These are phyloP conservation scores for Pyrenula massariospora DNA, from an alignment of 495 filamentous ascomycete genomes.

Conservation along the genomic window DNA sequence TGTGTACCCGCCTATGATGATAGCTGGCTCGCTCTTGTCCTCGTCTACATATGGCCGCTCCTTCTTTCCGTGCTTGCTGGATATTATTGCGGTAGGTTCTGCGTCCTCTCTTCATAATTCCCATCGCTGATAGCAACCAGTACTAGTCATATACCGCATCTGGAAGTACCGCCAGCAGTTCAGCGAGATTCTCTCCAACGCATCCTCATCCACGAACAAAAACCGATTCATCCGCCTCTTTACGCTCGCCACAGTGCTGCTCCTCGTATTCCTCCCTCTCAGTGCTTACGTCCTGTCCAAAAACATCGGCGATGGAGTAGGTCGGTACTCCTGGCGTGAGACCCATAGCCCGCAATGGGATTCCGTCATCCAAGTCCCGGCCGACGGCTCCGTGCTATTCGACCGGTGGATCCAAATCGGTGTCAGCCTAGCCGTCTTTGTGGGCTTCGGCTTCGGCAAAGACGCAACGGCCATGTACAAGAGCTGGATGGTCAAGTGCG, in stretches of 20 bases:
- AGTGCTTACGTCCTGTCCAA: constrained; percentile 45
- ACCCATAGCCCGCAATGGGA: constrained; percentile 48
- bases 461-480: constrained; percentile 71
- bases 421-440: constrained; percentile 49
- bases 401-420: constrained; percentile 59
- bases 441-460: constrained; percentile 70
- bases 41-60: constrained; percentile 55
- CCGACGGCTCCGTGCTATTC: constrained; percentile 38
- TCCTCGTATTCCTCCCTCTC: constrained; percentile 55
- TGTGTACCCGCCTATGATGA: constrained; percentile 53
- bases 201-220: constrained; percentile 45
- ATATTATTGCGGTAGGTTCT: constrained; percentile 59
- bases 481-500: constrained; percentile 32
- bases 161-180: constrained; percentile 54
- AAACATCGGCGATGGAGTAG: constrained; percentile 31
- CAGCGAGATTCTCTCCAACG: constrained; percentile 39
- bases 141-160: constrained; percentile 55
- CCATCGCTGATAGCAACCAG: constrained; percentile 18
- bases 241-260: constrained; percentile 53
- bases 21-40: constrained; percentile 58
- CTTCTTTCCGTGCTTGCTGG: constrained; percentile 51
- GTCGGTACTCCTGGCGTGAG: constrained; percentile 38
- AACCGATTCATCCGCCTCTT: constrained; percentile 72
- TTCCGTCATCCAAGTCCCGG: constrained; percentile 49
- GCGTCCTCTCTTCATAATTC: not conserved